These are phyloP conservation scores for sorghum (Sorghum bicolor) DNA, from an alignment of 176 grass and related monocot genomes.

Conservation along the genomic window DNA sequence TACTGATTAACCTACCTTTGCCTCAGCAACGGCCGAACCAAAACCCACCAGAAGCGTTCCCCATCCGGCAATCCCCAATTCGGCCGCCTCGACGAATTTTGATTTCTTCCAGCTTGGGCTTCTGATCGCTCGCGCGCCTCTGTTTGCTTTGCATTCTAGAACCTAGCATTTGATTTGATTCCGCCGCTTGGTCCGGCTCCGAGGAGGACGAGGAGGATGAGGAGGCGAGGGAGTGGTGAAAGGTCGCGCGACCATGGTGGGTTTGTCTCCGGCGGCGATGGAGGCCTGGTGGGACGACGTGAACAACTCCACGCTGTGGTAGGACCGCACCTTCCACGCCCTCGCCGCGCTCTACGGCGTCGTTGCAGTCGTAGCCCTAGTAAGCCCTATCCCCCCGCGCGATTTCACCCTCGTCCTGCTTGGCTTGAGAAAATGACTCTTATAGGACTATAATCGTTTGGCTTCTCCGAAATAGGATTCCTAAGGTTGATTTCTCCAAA, in stretches of 20 bases:
- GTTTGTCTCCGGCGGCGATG: constrained; percentile 28
- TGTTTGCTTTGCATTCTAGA: neutral
- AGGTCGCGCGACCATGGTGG: constrained; percentile 13
- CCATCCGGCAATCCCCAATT: neutral
- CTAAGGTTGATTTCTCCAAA: too few relatives aligned
- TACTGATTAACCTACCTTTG: neutral
- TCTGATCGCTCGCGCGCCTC: neutral
- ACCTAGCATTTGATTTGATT: neutral
- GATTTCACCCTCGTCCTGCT: neutral
- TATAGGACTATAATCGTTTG: too few relatives aligned
- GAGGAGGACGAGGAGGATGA: neutral
- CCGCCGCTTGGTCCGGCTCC: neutral
- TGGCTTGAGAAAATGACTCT: too few relatives aligned
- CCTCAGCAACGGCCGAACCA: neutral
- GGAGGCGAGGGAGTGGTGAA: neutral
- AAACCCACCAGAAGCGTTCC: neutral
- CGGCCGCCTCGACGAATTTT: neutral
- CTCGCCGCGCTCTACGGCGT: constrained; percentile 71
- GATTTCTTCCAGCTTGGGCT: neutral
- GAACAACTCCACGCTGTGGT: constrained; percentile 71
- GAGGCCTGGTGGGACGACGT: constrained; percentile 75
- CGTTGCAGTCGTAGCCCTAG: constrained; percentile 64
- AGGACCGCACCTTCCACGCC: constrained; percentile 80
- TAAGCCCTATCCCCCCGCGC: constrained; percentile 16
- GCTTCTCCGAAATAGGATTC: too few relatives aligned